phyloP scores from a whole-genome alignment of 495 filamentous ascomycete genomes.

The Tuber indicum region DNA sequence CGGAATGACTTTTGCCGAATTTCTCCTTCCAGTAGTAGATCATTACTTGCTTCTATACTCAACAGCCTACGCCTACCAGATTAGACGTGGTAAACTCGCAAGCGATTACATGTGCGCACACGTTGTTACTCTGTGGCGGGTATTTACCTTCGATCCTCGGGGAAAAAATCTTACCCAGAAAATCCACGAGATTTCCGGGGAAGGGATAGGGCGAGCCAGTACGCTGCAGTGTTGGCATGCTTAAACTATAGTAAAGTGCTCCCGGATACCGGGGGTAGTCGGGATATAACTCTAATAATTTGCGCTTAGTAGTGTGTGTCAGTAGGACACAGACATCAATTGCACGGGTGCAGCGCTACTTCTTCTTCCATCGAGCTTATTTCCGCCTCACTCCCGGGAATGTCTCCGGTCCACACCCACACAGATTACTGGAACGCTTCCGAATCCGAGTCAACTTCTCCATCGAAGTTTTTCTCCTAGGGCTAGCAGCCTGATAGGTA shows the following conservation, averaged over 20 bases:
- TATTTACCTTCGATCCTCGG: neutral
- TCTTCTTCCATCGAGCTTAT: neutral
- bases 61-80: neutral
- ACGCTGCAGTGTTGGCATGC: neutral
- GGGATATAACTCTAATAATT: neutral
- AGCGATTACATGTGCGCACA: neutral
- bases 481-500: neutral
- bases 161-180: neutral
- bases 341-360: neutral
- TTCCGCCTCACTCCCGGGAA: neutral
- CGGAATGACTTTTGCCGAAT: neutral
- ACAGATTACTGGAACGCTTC: neutral
- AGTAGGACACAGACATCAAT: neutral
- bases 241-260: neutral
- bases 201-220: neutral
- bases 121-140: neutral
- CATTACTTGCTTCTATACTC: neutral
- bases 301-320: neutral
- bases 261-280: neutral
- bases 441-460: neutral
- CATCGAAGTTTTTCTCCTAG: neutral
- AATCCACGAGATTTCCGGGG: neutral
- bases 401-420: neutral
- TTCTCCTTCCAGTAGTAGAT: neutral
- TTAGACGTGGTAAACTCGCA: neutral